Evolutionary conservation across 2,329 filamentous ascomycete species (phyloP).

Genomic region (Apiospora phragmitis): DNA sequence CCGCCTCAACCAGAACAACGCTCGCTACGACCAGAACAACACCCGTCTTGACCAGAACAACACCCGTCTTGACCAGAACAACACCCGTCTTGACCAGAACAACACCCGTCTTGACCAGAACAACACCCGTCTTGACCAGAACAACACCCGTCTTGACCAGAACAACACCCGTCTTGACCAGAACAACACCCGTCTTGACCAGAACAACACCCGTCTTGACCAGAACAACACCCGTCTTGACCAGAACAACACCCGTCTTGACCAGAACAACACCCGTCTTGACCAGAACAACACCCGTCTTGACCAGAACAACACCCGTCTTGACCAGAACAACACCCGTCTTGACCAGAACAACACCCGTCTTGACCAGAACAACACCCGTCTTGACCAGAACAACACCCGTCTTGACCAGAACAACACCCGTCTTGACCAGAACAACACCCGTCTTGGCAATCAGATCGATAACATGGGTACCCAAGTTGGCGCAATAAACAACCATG

Average conservation of each 20-base stretch:
- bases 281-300: constrained; percentile 6
- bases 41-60: constrained; percentile 11
- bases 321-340: constrained; percentile 14
- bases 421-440: constrained; percentile 12
- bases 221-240: background rate
- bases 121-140: no score
- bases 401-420: constrained; percentile 3
- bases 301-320: background rate
- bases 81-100: no score
- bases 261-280: constrained; percentile 14
- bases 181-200: no score
- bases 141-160: constrained; percentile 12
- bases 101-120: no score
- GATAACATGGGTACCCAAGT: constrained; percentile 25
- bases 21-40: background rate
- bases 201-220: constrained; percentile 14
- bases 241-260: no score
- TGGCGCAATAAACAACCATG: constrained; percentile 21
- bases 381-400: no score
- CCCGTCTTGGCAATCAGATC: background rate
- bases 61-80: constrained; percentile 7
- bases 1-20: constrained; percentile 9
- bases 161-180: constrained; percentile 1
- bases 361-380: background rate
- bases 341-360: constrained; percentile 10